phyloP scores from a whole-genome alignment of 2,329 filamentous ascomycete genomes.

The Aspergillus nomiae region DNA sequence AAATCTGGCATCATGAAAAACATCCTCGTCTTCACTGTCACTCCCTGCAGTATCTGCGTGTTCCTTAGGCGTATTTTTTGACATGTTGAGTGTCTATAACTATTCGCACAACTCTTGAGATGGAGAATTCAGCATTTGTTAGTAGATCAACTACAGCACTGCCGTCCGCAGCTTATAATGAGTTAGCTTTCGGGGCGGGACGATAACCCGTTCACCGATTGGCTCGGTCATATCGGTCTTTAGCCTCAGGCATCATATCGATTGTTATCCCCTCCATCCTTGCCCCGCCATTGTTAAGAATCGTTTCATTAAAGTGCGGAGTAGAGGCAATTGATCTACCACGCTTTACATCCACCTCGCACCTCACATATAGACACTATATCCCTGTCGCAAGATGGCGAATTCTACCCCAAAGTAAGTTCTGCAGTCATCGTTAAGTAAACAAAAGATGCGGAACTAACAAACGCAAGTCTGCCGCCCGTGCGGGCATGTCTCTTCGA shows the following conservation, averaged over 20 bases:
- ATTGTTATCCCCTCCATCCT: not conserved
- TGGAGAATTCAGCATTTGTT: not conserved
- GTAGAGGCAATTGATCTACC: not conserved
- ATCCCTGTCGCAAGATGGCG: constrained; percentile 4
- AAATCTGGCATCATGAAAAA: constrained; percentile 48
- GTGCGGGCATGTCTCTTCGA: constrained; percentile 94
- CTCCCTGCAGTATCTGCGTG: constrained; percentile 17
- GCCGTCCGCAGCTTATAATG: not conserved
- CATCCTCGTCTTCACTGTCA: constrained; percentile 41
- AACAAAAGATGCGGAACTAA: constrained; percentile 2
- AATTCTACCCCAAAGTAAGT: constrained; percentile 11
- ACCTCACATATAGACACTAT: constrained; percentile 7
- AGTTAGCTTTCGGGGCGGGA: not conserved
- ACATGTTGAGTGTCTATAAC: constrained; percentile 27
- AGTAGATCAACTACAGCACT: not conserved
- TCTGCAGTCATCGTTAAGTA: not conserved
- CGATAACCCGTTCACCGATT: constrained; percentile 2
- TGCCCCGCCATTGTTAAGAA: not conserved
- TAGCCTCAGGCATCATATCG: not conserved
- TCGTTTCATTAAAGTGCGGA: not conserved
- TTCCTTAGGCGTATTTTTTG: not conserved
- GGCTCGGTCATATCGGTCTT: not conserved
- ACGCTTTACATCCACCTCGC: not conserved
- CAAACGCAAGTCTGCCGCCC: constrained; percentile 64
- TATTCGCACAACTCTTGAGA: not conserved